phyloP scores from a whole-genome alignment of 2,329 filamentous ascomycete genomes.

The Myriosclerotinia duriaeana region DNA sequence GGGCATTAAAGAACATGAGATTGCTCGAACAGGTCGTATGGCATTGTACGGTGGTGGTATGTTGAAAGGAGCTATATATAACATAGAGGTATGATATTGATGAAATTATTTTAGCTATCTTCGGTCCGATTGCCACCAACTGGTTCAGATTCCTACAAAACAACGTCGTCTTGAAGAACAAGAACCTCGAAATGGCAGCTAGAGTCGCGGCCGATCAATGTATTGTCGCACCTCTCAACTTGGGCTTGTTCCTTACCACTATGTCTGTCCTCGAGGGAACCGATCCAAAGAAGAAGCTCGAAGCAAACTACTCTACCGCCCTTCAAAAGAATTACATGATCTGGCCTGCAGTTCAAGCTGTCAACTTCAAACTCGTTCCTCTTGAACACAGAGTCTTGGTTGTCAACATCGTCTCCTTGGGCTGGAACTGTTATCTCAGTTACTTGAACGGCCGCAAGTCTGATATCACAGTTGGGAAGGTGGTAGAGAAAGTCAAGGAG shows the following conservation, averaged over 20 bases:
- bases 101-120: constrained; percentile 50
- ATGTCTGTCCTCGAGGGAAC: constrained; percentile 67
- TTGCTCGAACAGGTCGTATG: constrained; percentile 73
- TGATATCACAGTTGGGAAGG: constrained; percentile 16
- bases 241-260: constrained; percentile 63
- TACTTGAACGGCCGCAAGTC: constrained; percentile 36
- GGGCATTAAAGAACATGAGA: constrained; percentile 74
- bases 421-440: constrained; percentile 48
- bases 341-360: constrained; percentile 66
- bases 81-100: constrained; percentile 1
- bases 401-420: constrained; percentile 67
- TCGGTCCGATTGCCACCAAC: constrained; percentile 68
- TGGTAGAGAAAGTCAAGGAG: constrained; percentile 21
- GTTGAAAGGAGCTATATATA: constrained; percentile 1
- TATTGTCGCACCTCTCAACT: constrained; percentile 63
- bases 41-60: constrained; percentile 69
- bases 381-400: constrained; percentile 67
- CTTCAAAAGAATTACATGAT: constrained; percentile 69
- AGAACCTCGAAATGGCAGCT: constrained; percentile 60
- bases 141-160: constrained; percentile 69
- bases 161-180: constrained; percentile 56
- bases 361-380: constrained; percentile 71
- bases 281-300: constrained; percentile 59
- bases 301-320: constrained; percentile 57
- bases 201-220: constrained; percentile 65